Evolutionary conservation across 2,329 filamentous ascomycete genomes (phyloP).

Genomic region (Orbilia blumenaviensis): DNA sequence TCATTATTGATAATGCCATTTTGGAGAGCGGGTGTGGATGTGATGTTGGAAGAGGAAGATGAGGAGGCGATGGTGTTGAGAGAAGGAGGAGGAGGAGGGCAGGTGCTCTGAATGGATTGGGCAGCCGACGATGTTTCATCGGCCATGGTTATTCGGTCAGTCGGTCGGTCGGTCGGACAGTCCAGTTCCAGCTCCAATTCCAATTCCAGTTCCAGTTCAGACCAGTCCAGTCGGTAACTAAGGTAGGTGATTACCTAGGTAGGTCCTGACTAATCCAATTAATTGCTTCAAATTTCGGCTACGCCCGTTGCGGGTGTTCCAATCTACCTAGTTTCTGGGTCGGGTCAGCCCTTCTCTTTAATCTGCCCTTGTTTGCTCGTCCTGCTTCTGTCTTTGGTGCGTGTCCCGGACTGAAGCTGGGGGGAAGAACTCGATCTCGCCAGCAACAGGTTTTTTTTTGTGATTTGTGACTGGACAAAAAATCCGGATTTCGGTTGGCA

Average conservation of each 20-base stretch:
- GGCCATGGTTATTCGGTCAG: constrained; percentile 47
- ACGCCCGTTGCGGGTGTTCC: background rate
- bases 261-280: constrained; percentile 9
- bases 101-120: constrained; percentile 44
- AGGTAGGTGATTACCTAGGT: too few relatives aligned
- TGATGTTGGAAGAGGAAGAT: too few relatives aligned
- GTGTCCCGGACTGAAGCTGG: background rate
- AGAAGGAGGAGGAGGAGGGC: constrained; percentile 23
- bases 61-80: constrained; percentile 18
- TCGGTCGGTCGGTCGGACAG: too few relatives aligned
- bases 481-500: constrained; percentile 41
- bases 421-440: background rate
- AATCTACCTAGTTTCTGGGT: too few relatives aligned
- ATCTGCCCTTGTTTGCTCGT: constrained; percentile 1
- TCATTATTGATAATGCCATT: background rate
- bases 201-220: too few relatives aligned
- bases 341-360: too few relatives aligned
- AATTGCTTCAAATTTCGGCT: background rate
- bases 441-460: background rate
- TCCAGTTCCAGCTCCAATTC: too few relatives aligned
- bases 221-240: too few relatives aligned
- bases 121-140: constrained; percentile 52
- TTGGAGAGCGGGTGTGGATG: background rate
- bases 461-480: constrained; percentile 1
- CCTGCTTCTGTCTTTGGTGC: too few relatives aligned